Evolutionary conservation across 768 basidiomycete genomes (phyloP).

Genomic region (Kwoniella dendrophila): DNA sequence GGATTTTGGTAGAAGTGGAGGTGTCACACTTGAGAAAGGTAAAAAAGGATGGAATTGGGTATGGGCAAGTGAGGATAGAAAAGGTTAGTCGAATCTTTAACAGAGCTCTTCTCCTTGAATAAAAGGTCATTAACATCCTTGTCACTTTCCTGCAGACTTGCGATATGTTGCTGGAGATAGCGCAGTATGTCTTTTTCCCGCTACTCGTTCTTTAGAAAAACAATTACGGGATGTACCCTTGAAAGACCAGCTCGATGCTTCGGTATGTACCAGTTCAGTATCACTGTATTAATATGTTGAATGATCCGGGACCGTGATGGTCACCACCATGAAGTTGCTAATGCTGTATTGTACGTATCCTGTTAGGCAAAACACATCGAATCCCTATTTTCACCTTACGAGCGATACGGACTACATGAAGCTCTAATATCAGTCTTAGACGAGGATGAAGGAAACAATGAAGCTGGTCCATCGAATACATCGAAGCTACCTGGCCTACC

Average conservation of each 20-base stretch:
- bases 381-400: conserved; percentile 20
- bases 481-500: conserved; percentile 12
- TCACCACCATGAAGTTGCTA: neutral
- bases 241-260: conserved; percentile 10
- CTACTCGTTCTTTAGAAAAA: conserved; percentile 10
- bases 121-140: neutral
- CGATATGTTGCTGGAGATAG: conserved; percentile 11
- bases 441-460: neutral
- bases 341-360: neutral
- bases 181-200: conserved; percentile 19
- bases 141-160: neutral
- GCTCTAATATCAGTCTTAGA: conserved; percentile 16
- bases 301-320: neutral
- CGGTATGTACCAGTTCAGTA: conserved; percentile 8
- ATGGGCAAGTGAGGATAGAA: conserved; percentile 22
- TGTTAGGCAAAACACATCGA: conserved; percentile 17
- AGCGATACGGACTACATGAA: conserved; percentile 20
- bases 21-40: conserved; percentile 18
- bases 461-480: conserved; percentile 20
- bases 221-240: neutral
- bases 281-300: neutral
- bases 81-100: conserved; percentile 3
- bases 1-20: conserved; percentile 37
- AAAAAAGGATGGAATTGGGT: conserved; percentile 33
- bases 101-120: too few species aligned